Conservation (phyloP, 2,329 filamentous ascomycete genomes). For the Penicillium sclerotiorum region DNA sequence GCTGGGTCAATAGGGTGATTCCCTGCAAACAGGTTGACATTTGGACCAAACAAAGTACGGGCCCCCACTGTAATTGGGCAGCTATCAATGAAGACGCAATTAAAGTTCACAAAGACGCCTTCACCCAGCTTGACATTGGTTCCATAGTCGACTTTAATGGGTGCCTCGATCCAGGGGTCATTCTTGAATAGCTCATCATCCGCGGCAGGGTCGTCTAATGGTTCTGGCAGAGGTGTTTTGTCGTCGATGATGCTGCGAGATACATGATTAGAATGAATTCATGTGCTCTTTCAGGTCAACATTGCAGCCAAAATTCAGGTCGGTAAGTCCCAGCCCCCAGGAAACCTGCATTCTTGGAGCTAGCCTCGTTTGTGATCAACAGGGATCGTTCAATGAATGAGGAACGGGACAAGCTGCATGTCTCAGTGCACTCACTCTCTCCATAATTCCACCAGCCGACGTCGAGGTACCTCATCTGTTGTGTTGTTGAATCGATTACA, state of each 20-base stretch:
- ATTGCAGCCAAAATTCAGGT: no score
- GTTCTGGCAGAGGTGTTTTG: constrained; percentile 64
- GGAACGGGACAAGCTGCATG: neutral
- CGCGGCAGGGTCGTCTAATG: constrained; percentile 49
- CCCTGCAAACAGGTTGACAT: constrained; percentile 72
- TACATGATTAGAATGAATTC: neutral
- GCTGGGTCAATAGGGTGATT: constrained; percentile 74
- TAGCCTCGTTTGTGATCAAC: no score
- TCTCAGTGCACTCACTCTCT: constrained; percentile 63
- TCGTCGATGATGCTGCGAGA: constrained; percentile 63
- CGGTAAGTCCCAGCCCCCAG: no score
- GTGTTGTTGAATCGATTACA: constrained; percentile 66
- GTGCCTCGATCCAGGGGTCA: constrained; percentile 58
- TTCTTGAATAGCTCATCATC: constrained; percentile 16
- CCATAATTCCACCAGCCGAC: constrained; percentile 68
- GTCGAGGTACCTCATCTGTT: constrained; percentile 58
- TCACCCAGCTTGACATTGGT: constrained; percentile 71
- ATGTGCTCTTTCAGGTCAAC: no score
- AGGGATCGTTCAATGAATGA: constrained; percentile 3
- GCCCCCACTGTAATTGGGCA: constrained; percentile 71
- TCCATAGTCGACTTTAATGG: constrained; percentile 74
- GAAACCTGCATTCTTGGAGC: no score
- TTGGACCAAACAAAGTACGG: constrained; percentile 74
- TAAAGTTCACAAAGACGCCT: constrained; percentile 73
- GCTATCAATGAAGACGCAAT: constrained; percentile 74